phyloP scores from a whole-genome alignment of 1,139 yeast genomes.

The Suhomyces ambrosiae region DNA sequence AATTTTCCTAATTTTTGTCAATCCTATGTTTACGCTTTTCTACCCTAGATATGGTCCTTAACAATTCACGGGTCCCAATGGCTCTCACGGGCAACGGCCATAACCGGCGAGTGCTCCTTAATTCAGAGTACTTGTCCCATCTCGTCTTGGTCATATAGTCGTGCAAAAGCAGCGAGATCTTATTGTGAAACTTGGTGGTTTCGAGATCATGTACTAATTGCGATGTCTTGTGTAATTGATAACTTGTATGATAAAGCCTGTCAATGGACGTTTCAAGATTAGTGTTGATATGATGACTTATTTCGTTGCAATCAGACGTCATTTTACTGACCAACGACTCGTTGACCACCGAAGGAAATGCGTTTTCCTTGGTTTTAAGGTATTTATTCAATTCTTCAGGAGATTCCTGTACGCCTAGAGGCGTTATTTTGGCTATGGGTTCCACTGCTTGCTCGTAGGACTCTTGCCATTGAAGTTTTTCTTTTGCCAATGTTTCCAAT shows the following conservation, averaged over 20 bases:
- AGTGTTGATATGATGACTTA: conserved; percentile 5
- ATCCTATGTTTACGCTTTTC: conserved; percentile 7
- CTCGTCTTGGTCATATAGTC: conserved; percentile 14
- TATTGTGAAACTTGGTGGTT: conserved; percentile 7
- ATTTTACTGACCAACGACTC: conserved; percentile 9
- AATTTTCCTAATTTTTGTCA: too few relatives aligned
- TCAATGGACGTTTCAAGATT: conserved; percentile 17
- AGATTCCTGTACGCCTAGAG: conserved; percentile 8
- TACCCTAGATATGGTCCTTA: conserved; percentile 17
- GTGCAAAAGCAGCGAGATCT: conserved; percentile 12
- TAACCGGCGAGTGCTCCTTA: conserved; percentile 2
- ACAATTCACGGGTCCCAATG: conserved; percentile 13
- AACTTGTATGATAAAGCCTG: conserved; percentile 18
- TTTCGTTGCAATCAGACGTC: conserved; percentile 1
- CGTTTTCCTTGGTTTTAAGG: conserved; percentile 2
- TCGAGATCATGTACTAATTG: conserved; percentile 15
- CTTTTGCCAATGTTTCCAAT: conserved; percentile 45
- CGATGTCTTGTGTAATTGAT: conserved; percentile 17
- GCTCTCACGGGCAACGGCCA: conserved; percentile 13
- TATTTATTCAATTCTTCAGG: conserved; percentile 11
- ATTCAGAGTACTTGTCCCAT: conserved; percentile 6
- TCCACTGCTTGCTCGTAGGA: conserved; percentile 27
- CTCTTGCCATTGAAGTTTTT: conserved; percentile 52
- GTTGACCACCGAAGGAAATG: conserved; percentile 8
- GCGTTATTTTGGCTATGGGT: conserved; percentile 17